These are phyloP conservation scores for Suhomyces sp. DNA, from an alignment of 805 yeast genomes.

Conservation along the genomic window DNA sequence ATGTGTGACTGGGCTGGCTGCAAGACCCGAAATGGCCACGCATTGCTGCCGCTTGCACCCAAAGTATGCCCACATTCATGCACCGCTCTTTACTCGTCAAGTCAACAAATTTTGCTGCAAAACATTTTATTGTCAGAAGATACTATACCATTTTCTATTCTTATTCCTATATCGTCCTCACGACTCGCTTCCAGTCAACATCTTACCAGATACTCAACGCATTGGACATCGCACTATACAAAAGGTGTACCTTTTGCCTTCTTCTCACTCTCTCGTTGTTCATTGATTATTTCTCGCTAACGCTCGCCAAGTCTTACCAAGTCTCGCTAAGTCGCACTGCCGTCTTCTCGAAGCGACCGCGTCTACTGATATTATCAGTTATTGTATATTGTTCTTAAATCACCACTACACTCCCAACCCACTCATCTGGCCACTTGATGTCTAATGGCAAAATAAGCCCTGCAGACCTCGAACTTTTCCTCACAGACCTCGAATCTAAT, in stretches of 20 bases:
- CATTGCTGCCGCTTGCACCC: no score
- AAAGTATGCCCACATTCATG: no score
- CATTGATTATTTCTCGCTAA: not conserved
- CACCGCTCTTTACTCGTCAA: not conserved
- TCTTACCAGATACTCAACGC: not conserved
- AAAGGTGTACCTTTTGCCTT: not conserved
- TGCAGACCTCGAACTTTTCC: conserved; percentile 16
- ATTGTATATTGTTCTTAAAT: not conserved
- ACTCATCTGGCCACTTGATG: not conserved
- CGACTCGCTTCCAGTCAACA: not conserved
- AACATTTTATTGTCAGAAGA: not conserved
- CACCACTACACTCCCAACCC: no score
- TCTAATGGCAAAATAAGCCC: not conserved
- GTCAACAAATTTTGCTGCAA: not conserved
- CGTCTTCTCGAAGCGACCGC: not conserved
- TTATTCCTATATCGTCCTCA: not conserved
- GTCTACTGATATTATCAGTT: not conserved
- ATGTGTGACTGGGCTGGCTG: no score
- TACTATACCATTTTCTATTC: not conserved
- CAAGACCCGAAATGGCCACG: no score
- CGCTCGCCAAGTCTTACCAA: not conserved
- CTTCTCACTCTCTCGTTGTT: not conserved
- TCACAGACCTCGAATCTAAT: conserved; percentile 33
- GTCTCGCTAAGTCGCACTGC: not conserved
- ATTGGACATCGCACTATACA: not conserved